phyloP scores from a whole-genome alignment of 2,329 filamentous ascomycete species.

The Grosmannia serpens region DNA sequence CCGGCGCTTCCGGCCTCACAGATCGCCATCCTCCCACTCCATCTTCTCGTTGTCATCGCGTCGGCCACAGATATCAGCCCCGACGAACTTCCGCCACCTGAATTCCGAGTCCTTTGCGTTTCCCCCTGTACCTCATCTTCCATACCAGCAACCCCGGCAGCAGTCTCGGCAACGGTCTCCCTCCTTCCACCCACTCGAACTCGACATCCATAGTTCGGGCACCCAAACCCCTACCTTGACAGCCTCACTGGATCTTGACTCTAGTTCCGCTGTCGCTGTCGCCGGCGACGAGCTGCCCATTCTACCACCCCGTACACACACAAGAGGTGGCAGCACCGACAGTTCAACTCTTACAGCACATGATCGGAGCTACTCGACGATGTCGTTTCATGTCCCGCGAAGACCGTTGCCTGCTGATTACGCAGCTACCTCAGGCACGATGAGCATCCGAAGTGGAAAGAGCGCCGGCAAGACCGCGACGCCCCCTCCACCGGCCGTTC shows the following conservation, averaged over 20 bases:
- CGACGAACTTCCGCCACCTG: constrained; percentile 49
- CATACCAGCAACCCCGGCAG: neutral
- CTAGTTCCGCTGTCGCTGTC: constrained; percentile 6
- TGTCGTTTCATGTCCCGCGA: constrained; percentile 45
- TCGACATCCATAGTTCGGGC: constrained; percentile 38
- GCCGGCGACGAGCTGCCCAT: constrained; percentile 16
- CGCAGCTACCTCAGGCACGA: neutral
- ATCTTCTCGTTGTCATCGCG: constrained; percentile 26
- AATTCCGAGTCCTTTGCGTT: constrained; percentile 22
- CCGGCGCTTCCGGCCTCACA: constrained; percentile 32
- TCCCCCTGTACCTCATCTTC: constrained; percentile 3
- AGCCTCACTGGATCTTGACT: constrained; percentile 33
- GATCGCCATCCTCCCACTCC: constrained; percentile 21
- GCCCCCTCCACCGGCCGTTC: constrained; percentile 26
- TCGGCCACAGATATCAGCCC: constrained; percentile 45
- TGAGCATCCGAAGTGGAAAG: neutral
- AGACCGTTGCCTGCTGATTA: constrained; percentile 21
- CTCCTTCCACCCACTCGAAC: constrained; percentile 34
- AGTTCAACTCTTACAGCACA: constrained; percentile 23
- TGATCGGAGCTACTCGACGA: constrained; percentile 35
- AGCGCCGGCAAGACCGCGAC: constrained; percentile 2
- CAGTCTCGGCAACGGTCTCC: neutral
- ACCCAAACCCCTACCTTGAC: constrained; percentile 43
- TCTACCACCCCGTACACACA: constrained; percentile 28
- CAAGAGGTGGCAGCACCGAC: constrained; percentile 22